Percentiles rank a stretch among this genome's conserved stretches.
Evolutionary conservation across 148 eudicot genomes (phyloP).

Genomic region (Rhododendron mucronatum): DNA sequence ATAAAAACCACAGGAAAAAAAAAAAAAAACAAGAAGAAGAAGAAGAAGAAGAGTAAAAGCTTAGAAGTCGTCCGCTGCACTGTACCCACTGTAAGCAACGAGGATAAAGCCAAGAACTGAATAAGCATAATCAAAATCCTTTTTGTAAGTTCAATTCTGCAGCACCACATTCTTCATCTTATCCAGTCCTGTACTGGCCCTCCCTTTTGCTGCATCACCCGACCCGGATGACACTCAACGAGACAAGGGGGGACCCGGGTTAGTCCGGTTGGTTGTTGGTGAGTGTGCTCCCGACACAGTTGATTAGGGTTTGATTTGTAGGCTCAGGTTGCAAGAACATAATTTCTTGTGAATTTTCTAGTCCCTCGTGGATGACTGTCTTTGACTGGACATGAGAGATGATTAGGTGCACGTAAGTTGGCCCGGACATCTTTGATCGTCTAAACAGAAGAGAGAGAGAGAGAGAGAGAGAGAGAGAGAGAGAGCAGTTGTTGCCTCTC

Average conservation of each 20-base stretch:
- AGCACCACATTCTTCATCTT: not conserved
- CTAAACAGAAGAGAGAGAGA: not conserved
- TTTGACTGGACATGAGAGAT: no score
- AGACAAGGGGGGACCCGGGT: not conserved
- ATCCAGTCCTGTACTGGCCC: not conserved
- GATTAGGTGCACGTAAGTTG: not conserved
- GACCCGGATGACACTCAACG: not conserved
- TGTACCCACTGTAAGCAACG: slow-evolving; percentile 5
- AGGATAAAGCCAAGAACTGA: slow-evolving; percentile 2
- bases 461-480: not conserved
- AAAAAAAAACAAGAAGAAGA: no score
- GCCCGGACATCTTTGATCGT: no score
- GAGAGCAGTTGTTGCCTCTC: no score
- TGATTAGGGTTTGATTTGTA: no score
- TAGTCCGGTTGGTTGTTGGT: not conserved
- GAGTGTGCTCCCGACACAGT: not conserved
- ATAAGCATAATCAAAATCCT: not conserved
- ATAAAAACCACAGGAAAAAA: not conserved
- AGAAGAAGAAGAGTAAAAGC: not conserved
- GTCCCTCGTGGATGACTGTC: no score
- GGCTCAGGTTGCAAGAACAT: no score
- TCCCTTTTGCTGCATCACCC: not conserved
- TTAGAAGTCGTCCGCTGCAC: not conserved
- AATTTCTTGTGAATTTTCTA: no score
- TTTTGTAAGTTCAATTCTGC: not conserved